phyloP scores from a whole-genome alignment of 306 rosid genomes.

The Dicorynia guianensis region DNA sequence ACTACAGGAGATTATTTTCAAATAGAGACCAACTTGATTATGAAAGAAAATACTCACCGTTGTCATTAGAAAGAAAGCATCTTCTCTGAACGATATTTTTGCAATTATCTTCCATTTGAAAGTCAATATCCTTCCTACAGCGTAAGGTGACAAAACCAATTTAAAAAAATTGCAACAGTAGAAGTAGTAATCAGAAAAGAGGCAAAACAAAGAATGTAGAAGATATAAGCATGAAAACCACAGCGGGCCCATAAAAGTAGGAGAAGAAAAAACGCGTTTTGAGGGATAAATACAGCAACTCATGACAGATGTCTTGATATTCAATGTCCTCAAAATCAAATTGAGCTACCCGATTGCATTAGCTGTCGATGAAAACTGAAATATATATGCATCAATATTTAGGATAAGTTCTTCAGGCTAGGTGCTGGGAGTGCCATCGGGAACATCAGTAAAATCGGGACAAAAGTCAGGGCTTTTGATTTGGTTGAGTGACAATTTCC shows the following conservation, averaged over 20 bases:
- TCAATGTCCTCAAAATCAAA: neutral
- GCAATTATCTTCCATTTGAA: constrained; percentile 53
- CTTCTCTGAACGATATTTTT: constrained; percentile 88
- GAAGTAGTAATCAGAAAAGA: neutral
- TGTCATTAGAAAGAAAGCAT: constrained; percentile 76
- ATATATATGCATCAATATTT: constrained; percentile 33
- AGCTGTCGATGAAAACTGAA: constrained; percentile 32
- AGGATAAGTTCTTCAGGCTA: constrained; percentile 17
- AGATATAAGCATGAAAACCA: neutral
- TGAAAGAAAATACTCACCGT: constrained; percentile 51
- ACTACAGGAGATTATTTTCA: neutral
- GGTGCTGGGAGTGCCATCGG: constrained; percentile 27
- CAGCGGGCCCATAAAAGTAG: neutral
- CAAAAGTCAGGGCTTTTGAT: neutral
- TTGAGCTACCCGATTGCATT: constrained; percentile 44
- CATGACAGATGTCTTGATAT: neutral
- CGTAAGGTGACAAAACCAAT: neutral
- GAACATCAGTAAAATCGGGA: neutral
- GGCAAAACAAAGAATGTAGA: neutral
- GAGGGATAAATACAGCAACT: neutral
- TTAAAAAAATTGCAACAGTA: neutral
- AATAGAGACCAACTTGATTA: neutral
- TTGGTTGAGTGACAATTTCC: neutral
- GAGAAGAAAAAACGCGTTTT: neutral
- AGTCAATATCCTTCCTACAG: constrained; percentile 69